Conservation (phyloP, 352 stramenopile species). For the Albugo laibachii region DNA sequence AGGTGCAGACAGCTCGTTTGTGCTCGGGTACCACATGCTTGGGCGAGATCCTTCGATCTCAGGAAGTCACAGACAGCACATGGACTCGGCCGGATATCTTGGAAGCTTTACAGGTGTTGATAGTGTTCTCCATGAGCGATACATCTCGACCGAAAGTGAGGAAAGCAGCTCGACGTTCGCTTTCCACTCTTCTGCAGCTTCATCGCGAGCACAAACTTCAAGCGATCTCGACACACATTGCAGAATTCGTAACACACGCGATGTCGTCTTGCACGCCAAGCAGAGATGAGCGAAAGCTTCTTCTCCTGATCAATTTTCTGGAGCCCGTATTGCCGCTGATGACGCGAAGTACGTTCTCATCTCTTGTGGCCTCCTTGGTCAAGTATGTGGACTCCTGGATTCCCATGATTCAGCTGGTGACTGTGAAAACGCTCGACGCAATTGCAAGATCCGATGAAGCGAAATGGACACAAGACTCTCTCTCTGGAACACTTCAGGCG, state of each 20-base stretch:
- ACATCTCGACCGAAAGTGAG: conserved; percentile 55
- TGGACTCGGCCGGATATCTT: conserved; percentile 54
- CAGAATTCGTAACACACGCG: conserved; percentile 71
- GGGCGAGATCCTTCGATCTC: conserved; percentile 33
- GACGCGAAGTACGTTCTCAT: too few relatives aligned
- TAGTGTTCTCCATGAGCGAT: conserved; percentile 46
- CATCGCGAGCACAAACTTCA: conserved; percentile 54
- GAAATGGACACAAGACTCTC: conserved; percentile 39
- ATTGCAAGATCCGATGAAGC: conserved; percentile 27
- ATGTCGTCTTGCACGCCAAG: conserved; percentile 25
- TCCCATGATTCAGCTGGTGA: conserved; percentile 60
- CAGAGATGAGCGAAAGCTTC: conserved; percentile 53
- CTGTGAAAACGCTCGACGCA: conserved; percentile 47
- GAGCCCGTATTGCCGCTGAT: conserved; percentile 4
- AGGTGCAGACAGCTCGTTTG: conserved; percentile 36
- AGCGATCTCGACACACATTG: conserved; percentile 68
- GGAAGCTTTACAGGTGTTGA: conserved; percentile 55
- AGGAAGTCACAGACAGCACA: conserved; percentile 35
- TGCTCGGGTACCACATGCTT: conserved; percentile 45
- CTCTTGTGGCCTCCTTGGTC: too few relatives aligned
- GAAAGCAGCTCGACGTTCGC: conserved; percentile 56
- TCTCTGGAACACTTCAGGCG: conserved; percentile 33
- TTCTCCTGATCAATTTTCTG: conserved; percentile 56
- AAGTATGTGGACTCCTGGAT: conserved; percentile 15
- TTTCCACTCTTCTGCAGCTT: conserved; percentile 46